A percentile compares a stretch with the other conserved stretches of the same genome.
Evolutionary conservation across 192 early-diverging fungal species (phyloP).

Genomic region (Entomortierella lignicola): DNA sequence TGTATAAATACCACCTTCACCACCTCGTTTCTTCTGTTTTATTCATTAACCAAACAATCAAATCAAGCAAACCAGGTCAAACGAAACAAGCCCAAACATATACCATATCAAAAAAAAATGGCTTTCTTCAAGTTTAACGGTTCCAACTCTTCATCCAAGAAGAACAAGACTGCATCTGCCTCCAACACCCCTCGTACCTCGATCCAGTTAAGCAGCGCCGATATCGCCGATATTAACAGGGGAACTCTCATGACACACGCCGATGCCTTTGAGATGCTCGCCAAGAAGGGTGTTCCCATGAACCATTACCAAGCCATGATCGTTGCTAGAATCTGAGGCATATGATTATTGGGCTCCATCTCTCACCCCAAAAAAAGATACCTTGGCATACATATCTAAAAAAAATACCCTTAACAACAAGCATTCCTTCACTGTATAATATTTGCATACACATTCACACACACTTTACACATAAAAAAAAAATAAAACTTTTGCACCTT

Average conservation of each 20-base stretch:
- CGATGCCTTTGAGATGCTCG: constrained; percentile 28
- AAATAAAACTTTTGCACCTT: too few relatives aligned
- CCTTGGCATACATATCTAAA: too few relatives aligned
- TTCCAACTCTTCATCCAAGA: constrained; percentile 30
- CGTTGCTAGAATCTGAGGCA: constrained; percentile 26
- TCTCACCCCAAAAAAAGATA: too few relatives aligned
- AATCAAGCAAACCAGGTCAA: too few relatives aligned
- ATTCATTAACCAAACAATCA: too few relatives aligned
- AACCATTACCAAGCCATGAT: constrained; percentile 34
- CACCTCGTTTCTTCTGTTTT: too few relatives aligned
- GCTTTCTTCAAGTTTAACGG: constrained; percentile 47
- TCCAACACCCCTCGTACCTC: constrained; percentile 47
- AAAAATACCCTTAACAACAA: too few relatives aligned
- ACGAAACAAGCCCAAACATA: background rate
- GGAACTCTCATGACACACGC: constrained; percentile 10
- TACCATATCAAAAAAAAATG: constrained; percentile 20
- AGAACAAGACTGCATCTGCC: constrained; percentile 51
- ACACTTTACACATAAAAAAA: too few relatives aligned
- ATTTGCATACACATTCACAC: too few relatives aligned
- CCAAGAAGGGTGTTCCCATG: constrained; percentile 19
- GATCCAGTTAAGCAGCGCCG: constrained; percentile 26
- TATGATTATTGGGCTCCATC: too few relatives aligned
- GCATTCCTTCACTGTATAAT: background rate
- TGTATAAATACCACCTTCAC: constrained; percentile 20
- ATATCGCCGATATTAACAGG: constrained; percentile 26